These are phyloP conservation scores for Rhodotorula glutinis DNA, from an alignment of 1,284 basidiomycete genomes.

Conservation along the genomic window DNA sequence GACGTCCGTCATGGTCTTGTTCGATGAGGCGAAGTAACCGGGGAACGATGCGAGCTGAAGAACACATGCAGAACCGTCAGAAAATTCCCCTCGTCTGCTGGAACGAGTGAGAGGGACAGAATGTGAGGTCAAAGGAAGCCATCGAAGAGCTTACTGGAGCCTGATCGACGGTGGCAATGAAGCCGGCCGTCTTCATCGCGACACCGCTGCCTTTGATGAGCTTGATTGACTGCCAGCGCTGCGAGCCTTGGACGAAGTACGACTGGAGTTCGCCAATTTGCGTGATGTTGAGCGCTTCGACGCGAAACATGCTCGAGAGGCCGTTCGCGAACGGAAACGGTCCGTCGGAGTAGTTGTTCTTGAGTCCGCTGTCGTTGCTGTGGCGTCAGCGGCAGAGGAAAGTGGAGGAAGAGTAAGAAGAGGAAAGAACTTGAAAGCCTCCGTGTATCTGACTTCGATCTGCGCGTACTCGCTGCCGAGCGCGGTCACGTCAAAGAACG, in stretches of 20 bases:
- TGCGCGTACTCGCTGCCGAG: constrained; percentile 2
- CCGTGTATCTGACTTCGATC: constrained; percentile 16
- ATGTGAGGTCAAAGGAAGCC: too few relatives aligned
- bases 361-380: constrained; percentile 7
- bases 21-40: constrained; percentile 13
- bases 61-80: background rate
- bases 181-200: constrained; percentile 6
- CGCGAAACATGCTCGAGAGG: constrained; percentile 15
- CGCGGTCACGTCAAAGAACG: background rate
- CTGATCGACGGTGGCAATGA: constrained; percentile 6
- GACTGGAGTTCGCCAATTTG: constrained; percentile 6
- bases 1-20: constrained; percentile 3
- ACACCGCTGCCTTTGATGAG: constrained; percentile 11
- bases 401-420: too few relatives aligned
- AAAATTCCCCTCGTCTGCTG: too few relatives aligned
- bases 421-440: constrained; percentile 11
- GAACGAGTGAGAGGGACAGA: too few relatives aligned
- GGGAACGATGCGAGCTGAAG: constrained; percentile 4
- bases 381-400: too few relatives aligned
- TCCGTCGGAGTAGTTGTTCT: constrained; percentile 6
- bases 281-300: constrained; percentile 18
- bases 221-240: constrained; percentile 16
- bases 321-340: constrained; percentile 16
- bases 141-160: background rate
- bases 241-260: constrained; percentile 9